Base-by-base conservation (phyloP, 176 grass and related monocot genomes). In the Rhynchospora tenuis region DNA sequence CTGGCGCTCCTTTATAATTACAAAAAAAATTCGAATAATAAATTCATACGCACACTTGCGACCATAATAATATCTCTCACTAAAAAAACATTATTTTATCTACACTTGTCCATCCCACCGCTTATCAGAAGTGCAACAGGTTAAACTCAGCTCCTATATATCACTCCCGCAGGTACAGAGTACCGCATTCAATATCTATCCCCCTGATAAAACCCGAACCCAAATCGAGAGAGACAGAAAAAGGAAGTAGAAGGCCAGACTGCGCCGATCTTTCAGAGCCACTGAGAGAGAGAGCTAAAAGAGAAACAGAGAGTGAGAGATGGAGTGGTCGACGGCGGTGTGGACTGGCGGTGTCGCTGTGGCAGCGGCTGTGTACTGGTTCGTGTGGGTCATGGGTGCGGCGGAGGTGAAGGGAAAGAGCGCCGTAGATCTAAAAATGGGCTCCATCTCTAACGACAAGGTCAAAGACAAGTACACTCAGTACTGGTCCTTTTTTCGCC, bases 361-460 rank as follows among this genome's bases (percentile, higher is more conserved):
- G 0, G 10, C 63, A 2, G 95, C 84, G 6, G 65, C 88, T 5
- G 78, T 95, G 7, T 98, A 98, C 86, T 98, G 95, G 95, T 98
- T 98, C 85, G 89, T 98, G 19, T 95, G 92, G 95, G 95, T 98
- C 73, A 98, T 98, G 95, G 95, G 95, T 6, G 86, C 92, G 45
- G 95, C 95, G 82, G 95, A 98, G 89, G 95, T 98, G 78, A 95
- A 98, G 87, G 95, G 95, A 7, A 98, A 98, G 91, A 90, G 95
- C 6, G 95, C 92, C 24, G 86, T 94, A 91, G 91, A 98, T 91
- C 91, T 98, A 50, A 88, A 98, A 91, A 98, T 95, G 95, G 95
- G 95, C 83, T 94, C 95, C 58, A 95, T 98, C 73, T 89, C 84
- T 1, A 7, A 58, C 17, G 95, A 94, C 82, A 93, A 94, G 44